Percentiles rank a stretch among this genome's conserved stretches.
Evolutionary conservation across 306 rosid genomes (phyloP).

Genomic region (Trifolium subterraneum): DNA sequence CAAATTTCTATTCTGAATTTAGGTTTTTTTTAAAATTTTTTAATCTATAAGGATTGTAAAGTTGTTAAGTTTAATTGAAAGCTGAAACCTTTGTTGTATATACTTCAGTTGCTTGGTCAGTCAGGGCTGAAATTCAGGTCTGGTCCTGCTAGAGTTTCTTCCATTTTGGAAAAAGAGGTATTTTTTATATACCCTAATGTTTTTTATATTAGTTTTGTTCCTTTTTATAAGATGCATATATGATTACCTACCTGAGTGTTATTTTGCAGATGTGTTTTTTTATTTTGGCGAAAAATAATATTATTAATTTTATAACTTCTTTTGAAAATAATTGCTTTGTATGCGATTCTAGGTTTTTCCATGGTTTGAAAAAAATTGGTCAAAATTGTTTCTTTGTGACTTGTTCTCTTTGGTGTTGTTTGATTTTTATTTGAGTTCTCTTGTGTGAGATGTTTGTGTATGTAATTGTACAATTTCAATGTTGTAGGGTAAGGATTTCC

Average conservation of each 20-base stretch:
- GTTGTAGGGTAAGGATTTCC: background rate
- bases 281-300: no score
- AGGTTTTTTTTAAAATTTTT: background rate
- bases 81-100: slow-evolving; percentile 1
- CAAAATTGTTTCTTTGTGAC: background rate
- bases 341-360: background rate
- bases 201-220: background rate
- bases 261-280: background rate
- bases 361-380: slow-evolving; percentile 5
- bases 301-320: slow-evolving; percentile 23
- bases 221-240: background rate
- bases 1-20: slow-evolving; percentile 15
- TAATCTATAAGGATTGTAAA: background rate
- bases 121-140: slow-evolving; percentile 42
- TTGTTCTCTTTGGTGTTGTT: slow-evolving; percentile 5
- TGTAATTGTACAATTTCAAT: slow-evolving; percentile 15
- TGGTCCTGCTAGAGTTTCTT: slow-evolving; percentile 53
- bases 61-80: slow-evolving; percentile 13
- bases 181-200: background rate
- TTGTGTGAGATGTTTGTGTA: slow-evolving; percentile 12
- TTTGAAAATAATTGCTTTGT: background rate
- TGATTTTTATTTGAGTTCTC: slow-evolving; percentile 12
- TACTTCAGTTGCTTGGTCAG: slow-evolving; percentile 43
- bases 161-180: slow-evolving; percentile 62
- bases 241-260: slow-evolving; percentile 7